Conservation (phyloP, 176 grass and related monocot genomes). For the Carex parvula region DNA sequence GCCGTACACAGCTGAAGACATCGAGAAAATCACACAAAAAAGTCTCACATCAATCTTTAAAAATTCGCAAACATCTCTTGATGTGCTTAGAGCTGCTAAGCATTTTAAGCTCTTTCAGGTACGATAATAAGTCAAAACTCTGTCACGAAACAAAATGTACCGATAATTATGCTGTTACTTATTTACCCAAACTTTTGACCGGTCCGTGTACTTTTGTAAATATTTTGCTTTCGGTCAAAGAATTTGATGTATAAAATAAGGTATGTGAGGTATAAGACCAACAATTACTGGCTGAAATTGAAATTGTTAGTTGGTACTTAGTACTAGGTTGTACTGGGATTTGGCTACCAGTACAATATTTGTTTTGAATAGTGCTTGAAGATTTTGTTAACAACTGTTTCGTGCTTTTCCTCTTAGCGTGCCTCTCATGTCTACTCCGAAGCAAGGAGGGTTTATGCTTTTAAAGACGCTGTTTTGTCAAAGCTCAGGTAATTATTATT, state of each 20-base stretch:
- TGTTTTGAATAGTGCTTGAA: neutral
- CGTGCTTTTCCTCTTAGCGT: slow-evolving; percentile 38
- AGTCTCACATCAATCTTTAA: slow-evolving; percentile 58
- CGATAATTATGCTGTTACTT: neutral
- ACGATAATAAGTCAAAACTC: neutral
- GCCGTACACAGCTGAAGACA: slow-evolving; percentile 70
- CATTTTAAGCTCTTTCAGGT: slow-evolving; percentile 95
- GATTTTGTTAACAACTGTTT: neutral
- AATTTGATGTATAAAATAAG: neutral
- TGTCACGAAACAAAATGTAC: neutral
- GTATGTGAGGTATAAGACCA: neutral
- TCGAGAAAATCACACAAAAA: slow-evolving; percentile 63
- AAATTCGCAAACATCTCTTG: slow-evolving; percentile 71
- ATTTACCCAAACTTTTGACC: neutral
- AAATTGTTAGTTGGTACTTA: neutral
- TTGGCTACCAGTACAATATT: neutral
- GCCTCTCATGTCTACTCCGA: slow-evolving; percentile 90
- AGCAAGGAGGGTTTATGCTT: slow-evolving; percentile 79
- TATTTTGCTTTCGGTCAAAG: neutral
- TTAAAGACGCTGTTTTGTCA: slow-evolving; percentile 71
- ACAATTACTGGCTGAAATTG: neutral
- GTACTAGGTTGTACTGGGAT: neutral
- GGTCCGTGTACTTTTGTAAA: neutral
- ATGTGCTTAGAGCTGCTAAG: slow-evolving; percentile 74
- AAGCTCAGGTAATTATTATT: slow-evolving; percentile 42